Base-by-base conservation (phyloP, 345 rosid species). In the Cardamine occulta region DNA sequence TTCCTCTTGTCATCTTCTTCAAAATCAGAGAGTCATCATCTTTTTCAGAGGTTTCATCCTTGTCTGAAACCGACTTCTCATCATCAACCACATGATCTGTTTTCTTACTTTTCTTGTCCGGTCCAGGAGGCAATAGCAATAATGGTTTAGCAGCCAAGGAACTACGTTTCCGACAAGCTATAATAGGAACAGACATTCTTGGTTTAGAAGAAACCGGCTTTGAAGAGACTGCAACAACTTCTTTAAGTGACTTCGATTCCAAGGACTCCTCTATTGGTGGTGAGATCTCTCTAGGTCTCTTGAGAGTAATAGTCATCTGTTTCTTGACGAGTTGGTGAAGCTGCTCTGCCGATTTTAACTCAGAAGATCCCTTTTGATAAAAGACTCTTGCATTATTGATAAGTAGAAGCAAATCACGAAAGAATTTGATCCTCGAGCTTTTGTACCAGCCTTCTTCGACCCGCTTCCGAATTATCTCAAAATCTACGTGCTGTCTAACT, bases 371-470 rank as follows among this genome's bases (percentile, higher is more conserved):
- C 39, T 81, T 78, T 15, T 48, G 47, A 39, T 77, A 86, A 78
- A 86, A 87, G 29, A 84, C 34, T 12, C 78, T 65, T 7, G 85
- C 86, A 39, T 89, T 89, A 82, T 81, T 87, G 64, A 89, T 74
- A 2, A 89, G 77, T 66, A 89, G 82, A 24, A 89, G 83, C 64
- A 87, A 79, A 73, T 89, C 94, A 6, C 86, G 74, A 61, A 79
- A 83, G 66, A 86, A 85, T 26, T 71, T 81, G 58, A 29, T 74
- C 62, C 28, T 44, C 60, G 80, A 83, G 31, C 67, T 78, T 51
- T 86, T 79, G 76, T 89, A 87, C 47, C 18, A 73, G 4, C 81
- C 86, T 56, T 79, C 75, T 72, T 84, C 81, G 0, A 86, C 74
- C 61, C 86, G 79, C 3, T 35, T 72, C 17, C 76, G 73, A 17